phyloP scores from a whole-genome alignment of 78 protist genomes.

The Planoprotostelium fungivorum region DNA sequence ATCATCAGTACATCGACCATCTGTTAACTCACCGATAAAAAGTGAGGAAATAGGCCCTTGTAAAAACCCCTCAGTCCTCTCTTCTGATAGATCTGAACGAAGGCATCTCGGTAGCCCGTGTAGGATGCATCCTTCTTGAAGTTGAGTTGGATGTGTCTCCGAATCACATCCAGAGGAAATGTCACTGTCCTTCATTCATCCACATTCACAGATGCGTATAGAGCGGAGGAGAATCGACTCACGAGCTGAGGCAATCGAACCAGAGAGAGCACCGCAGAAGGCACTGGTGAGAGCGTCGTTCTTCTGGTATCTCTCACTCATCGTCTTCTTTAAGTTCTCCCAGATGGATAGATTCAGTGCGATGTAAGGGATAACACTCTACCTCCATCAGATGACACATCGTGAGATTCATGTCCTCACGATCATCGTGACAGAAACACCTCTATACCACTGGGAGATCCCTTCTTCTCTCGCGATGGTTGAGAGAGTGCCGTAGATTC shows the following conservation, averaged over 20 bases:
- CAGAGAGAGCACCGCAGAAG: background rate
- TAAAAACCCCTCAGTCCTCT: background rate
- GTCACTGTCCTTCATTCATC: background rate
- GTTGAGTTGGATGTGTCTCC: background rate
- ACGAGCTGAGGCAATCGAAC: background rate
- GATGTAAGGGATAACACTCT: background rate
- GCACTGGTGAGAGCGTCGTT: background rate
- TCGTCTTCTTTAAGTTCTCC: background rate
- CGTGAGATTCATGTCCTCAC: too few species aligned
- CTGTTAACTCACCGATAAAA: background rate
- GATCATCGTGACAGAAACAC: background rate
- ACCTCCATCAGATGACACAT: background rate
- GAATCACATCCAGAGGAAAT: background rate
- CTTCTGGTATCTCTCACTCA: background rate
- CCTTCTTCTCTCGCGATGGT: background rate
- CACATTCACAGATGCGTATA: background rate
- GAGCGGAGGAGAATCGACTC: background rate
- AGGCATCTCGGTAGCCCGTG: background rate
- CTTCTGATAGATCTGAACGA: background rate
- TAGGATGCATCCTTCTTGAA: background rate
- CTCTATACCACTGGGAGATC: background rate
- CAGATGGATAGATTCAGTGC: background rate
- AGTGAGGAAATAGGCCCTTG: background rate
- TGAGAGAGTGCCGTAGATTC: background rate
- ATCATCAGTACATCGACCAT: background rate